phyloP scores from a whole-genome alignment of 2,329 filamentous ascomycete species.

The Parastagonospora avenae region DNA sequence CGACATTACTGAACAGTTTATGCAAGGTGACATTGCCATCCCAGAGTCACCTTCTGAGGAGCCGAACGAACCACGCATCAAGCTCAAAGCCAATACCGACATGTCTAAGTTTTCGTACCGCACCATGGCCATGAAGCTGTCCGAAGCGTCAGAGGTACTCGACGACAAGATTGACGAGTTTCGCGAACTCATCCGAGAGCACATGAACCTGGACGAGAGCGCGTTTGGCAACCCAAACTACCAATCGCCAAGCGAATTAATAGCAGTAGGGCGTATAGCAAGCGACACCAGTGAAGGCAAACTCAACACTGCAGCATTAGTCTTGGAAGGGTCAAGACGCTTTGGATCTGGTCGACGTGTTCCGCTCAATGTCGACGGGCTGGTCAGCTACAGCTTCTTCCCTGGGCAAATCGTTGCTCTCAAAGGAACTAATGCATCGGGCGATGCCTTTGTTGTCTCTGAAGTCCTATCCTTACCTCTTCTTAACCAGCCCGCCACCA shows the following conservation, averaged over 20 bases:
- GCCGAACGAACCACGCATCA: constrained; percentile 77
- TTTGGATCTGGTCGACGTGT: constrained; percentile 83
- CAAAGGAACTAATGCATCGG: constrained; percentile 83
- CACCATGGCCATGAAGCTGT: constrained; percentile 91
- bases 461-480: constrained; percentile 78
- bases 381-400: constrained; percentile 81
- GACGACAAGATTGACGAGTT: constrained; percentile 97
- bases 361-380: constrained; percentile 73
- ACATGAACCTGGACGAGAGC: constrained; percentile 76
- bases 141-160: constrained; percentile 88
- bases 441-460: constrained; percentile 78
- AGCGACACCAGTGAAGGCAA: constrained; percentile 86
- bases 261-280: constrained; percentile 89
- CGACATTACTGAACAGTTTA: constrained; percentile 74
- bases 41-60: constrained; percentile 73
- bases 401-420: constrained; percentile 93
- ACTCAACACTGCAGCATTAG: constrained; percentile 81
- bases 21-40: constrained; percentile 75
- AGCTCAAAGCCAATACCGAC: constrained; percentile 84
- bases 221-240: constrained; percentile 86
- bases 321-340: constrained; percentile 85
- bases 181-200: constrained; percentile 70
- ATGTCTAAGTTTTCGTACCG: constrained; percentile 90
- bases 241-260: constrained; percentile 82
- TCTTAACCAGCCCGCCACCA: constrained; percentile 74